A percentile compares a stretch with the other conserved stretches of the same genome.
Conservation (phyloP, 768 basidiomycete species). For the Rhizopogon vulgaris region DNA sequence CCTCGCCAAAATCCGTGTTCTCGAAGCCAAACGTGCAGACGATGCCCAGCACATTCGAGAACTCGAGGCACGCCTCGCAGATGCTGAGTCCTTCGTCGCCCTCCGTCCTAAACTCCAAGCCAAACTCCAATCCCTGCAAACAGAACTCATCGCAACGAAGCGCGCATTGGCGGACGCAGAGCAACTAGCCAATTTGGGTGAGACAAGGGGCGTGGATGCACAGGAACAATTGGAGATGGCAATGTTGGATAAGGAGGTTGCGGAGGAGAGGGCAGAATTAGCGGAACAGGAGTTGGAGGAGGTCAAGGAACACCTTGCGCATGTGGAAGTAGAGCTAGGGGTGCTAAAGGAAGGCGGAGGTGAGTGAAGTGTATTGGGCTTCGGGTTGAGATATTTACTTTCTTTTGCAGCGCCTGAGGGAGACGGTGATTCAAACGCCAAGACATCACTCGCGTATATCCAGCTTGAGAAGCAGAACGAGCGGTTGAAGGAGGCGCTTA, state of each 20-base stretch:
- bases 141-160: slow-evolving; percentile 70
- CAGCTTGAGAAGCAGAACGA: slow-evolving; percentile 98
- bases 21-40: slow-evolving; percentile 84
- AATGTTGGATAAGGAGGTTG: slow-evolving; percentile 93
- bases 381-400: slow-evolving; percentile 3
- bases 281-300: slow-evolving; percentile 76
- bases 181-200: slow-evolving; percentile 66
- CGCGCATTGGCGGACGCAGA: slow-evolving; percentile 73
- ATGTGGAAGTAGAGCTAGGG: slow-evolving; percentile 77
- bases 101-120: slow-evolving; percentile 88
- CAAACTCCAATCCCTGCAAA: slow-evolving; percentile 75
- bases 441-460: slow-evolving; percentile 60
- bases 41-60: slow-evolving; percentile 80
- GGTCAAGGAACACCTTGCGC: slow-evolving; percentile 69
- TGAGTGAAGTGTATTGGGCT: slow-evolving; percentile 5
- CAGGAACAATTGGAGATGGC: slow-evolving; percentile 93
- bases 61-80: slow-evolving; percentile 77
- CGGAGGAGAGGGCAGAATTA: slow-evolving; percentile 85
- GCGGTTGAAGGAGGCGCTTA: slow-evolving; percentile 87
- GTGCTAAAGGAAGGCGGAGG: slow-evolving; percentile 61
- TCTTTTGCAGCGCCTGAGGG: slow-evolving; percentile 16
- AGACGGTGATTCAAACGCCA: slow-evolving; percentile 31
- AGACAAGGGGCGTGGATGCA: slow-evolving; percentile 66
- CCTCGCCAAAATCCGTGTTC: slow-evolving; percentile 72
- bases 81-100: slow-evolving; percentile 78